phyloP scores from a whole-genome alignment of 2,329 filamentous ascomycete genomes.

The Magnaporthiopsis poae region DNA sequence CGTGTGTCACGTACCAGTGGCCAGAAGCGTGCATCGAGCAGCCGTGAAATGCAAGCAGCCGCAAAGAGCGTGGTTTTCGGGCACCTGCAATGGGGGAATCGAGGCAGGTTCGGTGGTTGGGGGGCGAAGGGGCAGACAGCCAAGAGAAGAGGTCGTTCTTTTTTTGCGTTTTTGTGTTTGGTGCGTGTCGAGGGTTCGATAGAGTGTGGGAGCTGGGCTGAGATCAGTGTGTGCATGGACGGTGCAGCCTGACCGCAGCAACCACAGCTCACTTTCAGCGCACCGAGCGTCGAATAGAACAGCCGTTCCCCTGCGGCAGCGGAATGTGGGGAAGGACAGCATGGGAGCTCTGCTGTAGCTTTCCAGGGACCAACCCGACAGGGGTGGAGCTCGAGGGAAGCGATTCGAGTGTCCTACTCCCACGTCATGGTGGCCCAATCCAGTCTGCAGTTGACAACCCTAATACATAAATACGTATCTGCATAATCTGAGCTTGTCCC shows the following conservation, averaged over 20 bases:
- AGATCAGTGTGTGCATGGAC: not conserved
- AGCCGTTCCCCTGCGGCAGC: not conserved
- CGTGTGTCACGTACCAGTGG: not conserved
- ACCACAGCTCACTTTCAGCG: not conserved
- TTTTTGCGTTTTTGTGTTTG: not conserved
- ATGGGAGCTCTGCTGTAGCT: not conserved
- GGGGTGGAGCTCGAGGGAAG: not conserved
- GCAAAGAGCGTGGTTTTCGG: not conserved
- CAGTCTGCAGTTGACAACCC: too few species aligned
- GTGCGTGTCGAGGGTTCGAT: not conserved
- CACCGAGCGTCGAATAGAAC: not conserved
- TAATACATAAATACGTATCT: too few species aligned
- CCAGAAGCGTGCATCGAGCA: not conserved
- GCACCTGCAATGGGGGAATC: not conserved
- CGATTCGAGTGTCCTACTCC: too few species aligned
- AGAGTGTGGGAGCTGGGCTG: not conserved
- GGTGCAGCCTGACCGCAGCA: not conserved
- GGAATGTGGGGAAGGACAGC: not conserved
- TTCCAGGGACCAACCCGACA: not conserved
- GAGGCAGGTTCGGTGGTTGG: not conserved
- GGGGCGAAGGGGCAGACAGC: too few species aligned
- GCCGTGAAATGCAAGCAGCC: not conserved
- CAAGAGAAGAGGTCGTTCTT: not conserved
- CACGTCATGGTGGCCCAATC: too few species aligned
- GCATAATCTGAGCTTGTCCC: too few species aligned